Base-by-base conservation (phyloP, 352 stramenopile species). In the Peronospora destructor region DNA sequence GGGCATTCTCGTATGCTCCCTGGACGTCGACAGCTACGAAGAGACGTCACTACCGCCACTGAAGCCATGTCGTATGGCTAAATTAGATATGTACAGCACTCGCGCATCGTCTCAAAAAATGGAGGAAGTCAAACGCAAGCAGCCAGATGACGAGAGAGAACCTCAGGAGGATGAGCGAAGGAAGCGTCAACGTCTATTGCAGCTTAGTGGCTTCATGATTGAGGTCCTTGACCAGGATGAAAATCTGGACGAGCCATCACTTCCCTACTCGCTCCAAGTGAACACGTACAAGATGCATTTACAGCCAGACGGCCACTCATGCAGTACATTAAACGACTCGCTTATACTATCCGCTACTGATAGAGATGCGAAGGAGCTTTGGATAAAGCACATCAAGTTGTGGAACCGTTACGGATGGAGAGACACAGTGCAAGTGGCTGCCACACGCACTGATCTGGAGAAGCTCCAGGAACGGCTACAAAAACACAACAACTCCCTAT, bases 401-500 rank as follows among this genome's bases (percentile, higher is more conserved):
- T 89, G 78, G 78, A 81, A 80, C 17, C 75, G 75, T 39, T 87
- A 80, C 43, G 78, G 73, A 21, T 89, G 78, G 78, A 61, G 71
- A 39, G 78, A 85, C 6, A 75, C 70, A 0, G 57, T 61, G 39
- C 51, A 70, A 14, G 63, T 89, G 26, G 47, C 53, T 1, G 78
- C 69, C 0, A 57, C 64, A 6, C 61, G 60, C 25, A 53, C 52
- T 23, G 75, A 86, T 45, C 48, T 61, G 3, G 41, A 61, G 14
- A 49, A 56, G 26, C 73, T 89, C 7, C 61, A 82, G 16, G 40
- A 64, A 35, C 51, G 54, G 42, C 48, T 70, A 14, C 56, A 60
- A 29, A 52, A 40, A 1, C 17, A 50, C 44, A 56, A 25, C n/a
- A 39, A 43, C 12, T 25, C 23, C 4, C 39, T 17, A 21, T n/a